Evolutionary conservation across 2,329 filamentous ascomycete species (phyloP).

Genomic region (Xylariales sp.): DNA sequence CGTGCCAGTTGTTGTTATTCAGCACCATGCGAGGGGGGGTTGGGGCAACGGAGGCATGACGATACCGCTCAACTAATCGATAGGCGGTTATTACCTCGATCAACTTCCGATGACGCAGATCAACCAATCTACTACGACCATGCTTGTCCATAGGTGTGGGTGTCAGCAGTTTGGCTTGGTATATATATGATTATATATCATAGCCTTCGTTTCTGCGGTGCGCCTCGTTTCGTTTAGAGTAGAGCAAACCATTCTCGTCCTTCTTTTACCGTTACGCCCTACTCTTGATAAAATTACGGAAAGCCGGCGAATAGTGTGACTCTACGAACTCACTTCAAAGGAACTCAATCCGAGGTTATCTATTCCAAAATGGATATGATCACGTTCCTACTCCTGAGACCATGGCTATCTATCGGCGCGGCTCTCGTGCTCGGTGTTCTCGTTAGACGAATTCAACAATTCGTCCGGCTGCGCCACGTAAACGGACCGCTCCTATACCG

Average conservation of each 20-base stretch:
- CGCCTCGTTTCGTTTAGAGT: neutral
- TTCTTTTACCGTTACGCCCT: neutral
- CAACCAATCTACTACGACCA: neutral
- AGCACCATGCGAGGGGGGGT: too few relatives aligned
- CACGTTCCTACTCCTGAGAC: neutral
- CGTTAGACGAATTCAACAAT: neutral
- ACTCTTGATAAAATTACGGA: neutral
- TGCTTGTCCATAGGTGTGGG: neutral
- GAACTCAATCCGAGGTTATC: neutral
- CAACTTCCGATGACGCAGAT: neutral
- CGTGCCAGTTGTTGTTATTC: too few relatives aligned
- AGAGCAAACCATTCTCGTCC: neutral
- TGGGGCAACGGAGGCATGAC: too few relatives aligned
- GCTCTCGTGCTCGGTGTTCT: slow-evolving; percentile 6
- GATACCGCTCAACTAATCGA: too few relatives aligned
- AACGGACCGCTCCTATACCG: slow-evolving; percentile 41
- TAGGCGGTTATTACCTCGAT: neutral
- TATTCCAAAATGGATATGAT: slow-evolving; percentile 1
- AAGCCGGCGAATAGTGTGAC: neutral
- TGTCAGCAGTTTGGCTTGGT: neutral
- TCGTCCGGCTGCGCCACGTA: slow-evolving; percentile 41
- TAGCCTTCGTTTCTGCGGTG: neutral
- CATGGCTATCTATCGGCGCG: slow-evolving; percentile 6
- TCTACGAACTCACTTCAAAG: neutral
- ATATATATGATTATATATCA: neutral